These are phyloP conservation scores for Pyrenochaeta sp. DNA, from an alignment of 2,329 filamentous ascomycete species.

Conservation along the genomic window DNA sequence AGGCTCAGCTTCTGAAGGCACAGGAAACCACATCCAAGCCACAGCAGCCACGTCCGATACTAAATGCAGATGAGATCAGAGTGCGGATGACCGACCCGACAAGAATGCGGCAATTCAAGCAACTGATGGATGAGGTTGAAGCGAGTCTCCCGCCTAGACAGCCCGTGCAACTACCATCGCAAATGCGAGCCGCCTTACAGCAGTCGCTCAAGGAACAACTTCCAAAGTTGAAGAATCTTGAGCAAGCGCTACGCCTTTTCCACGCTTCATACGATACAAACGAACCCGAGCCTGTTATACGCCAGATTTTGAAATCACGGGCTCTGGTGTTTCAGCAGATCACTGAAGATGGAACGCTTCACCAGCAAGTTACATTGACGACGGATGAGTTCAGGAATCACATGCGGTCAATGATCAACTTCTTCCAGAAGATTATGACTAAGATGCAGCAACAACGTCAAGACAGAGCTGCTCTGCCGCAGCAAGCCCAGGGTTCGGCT, in stretches of 20 bases:
- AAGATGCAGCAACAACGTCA: conserved; percentile 32
- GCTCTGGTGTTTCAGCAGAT: conserved; percentile 38
- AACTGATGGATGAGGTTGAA: conserved; percentile 39
- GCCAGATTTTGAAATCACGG: conserved; percentile 34
- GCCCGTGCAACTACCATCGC: conserved; percentile 27
- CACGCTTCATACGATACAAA: conserved; percentile 32
- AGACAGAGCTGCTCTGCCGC: conserved; percentile 21
- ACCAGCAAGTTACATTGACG: conserved; percentile 35
- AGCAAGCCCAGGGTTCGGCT: conserved; percentile 24
- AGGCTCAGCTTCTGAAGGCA: conserved; percentile 42
- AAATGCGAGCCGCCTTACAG: conserved; percentile 35
- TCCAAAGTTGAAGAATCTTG: conserved; percentile 34
- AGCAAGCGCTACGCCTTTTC: conserved; percentile 41
- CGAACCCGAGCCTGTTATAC: conserved; percentile 35
- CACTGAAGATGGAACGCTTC: conserved; percentile 38
- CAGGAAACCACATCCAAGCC: conserved; percentile 42
- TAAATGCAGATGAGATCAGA: conserved; percentile 31
- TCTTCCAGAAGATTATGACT: conserved; percentile 36
- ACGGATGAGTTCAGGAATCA: conserved; percentile 37
- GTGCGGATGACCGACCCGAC: conserved; percentile 36
- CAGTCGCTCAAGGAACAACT: conserved; percentile 36
- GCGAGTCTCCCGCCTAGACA: conserved; percentile 30
- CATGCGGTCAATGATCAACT: conserved; percentile 33
- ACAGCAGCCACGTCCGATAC: conserved; percentile 29
- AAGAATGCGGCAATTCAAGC: conserved; percentile 33